These are phyloP conservation scores for Leccinum obscurum DNA, from an alignment of 768 basidiomycete genomes.

Conservation along the genomic window DNA sequence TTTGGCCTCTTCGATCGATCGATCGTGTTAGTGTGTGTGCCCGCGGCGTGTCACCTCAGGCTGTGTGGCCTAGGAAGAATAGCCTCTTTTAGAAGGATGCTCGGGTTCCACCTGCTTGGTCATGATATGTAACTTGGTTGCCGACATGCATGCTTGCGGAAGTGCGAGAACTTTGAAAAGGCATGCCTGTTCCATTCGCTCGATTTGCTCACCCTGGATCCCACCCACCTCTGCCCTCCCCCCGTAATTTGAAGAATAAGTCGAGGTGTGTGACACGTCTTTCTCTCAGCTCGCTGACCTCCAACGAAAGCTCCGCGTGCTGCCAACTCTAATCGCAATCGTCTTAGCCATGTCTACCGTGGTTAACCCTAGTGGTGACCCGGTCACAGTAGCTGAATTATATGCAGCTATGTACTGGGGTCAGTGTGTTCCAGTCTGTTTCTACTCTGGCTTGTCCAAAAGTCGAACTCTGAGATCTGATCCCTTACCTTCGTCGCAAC, in stretches of 20 bases:
- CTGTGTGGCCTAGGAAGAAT: background rate
- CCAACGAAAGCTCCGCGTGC: background rate
- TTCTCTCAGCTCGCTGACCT: background rate
- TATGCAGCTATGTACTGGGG: conserved; percentile 22
- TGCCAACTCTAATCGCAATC: background rate
- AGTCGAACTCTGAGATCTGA: background rate
- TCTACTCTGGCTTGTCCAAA: background rate
- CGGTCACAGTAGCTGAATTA: conserved; percentile 6
- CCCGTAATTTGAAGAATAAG: background rate
- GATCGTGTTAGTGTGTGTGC: background rate
- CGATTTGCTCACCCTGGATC: background rate
- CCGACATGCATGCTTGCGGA: background rate
- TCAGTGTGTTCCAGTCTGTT: conserved; percentile 1
- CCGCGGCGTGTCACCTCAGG: background rate
- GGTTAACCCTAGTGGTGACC: conserved; percentile 6
- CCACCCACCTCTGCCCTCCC: background rate
- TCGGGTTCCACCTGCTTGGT: background rate
- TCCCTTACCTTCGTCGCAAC: background rate
- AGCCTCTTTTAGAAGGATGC: background rate
- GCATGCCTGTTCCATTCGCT: background rate
- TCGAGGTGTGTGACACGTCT: background rate
- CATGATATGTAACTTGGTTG: background rate
- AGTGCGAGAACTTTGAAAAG: background rate
- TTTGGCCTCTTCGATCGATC: background rate
- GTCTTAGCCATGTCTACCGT: conserved; percentile 4